Conservation (phyloP, 2,329 filamentous ascomycete genomes). For the Microdochium trichocladiopsis region DNA sequence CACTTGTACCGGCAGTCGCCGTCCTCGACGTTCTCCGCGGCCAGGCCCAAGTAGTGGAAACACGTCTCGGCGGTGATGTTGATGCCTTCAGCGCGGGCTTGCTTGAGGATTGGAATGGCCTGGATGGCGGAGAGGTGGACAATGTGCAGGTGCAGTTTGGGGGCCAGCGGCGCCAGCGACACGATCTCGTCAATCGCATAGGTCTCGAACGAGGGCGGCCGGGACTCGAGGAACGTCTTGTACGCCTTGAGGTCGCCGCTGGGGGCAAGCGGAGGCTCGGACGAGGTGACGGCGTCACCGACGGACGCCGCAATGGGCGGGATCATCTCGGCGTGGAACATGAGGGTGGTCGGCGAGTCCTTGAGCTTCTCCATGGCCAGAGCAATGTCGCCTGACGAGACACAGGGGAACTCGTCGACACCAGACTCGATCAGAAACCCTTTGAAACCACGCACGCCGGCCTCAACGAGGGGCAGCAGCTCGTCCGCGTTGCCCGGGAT, state of each 20-base stretch:
- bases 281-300: conserved; percentile 66
- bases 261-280: conserved; percentile 62
- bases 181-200: conserved; percentile 85
- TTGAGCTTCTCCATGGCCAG: conserved; percentile 76
- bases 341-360: conserved; percentile 78
- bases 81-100: conserved; percentile 64
- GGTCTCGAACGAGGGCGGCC: conserved; percentile 84
- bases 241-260: conserved; percentile 71
- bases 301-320: conserved; percentile 78
- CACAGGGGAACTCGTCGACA: conserved; percentile 91
- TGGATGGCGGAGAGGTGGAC: conserved; percentile 88
- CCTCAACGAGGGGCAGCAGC: conserved; percentile 71
- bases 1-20: conserved; percentile 93
- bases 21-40: conserved; percentile 72
- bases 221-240: conserved; percentile 84
- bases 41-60: conserved; percentile 87
- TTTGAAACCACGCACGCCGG: conserved; percentile 92
- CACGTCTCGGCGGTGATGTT: conserved; percentile 93
- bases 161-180: conserved; percentile 71
- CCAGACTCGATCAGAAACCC: conserved; percentile 96
- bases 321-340: conserved; percentile 99
- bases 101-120: conserved; percentile 72
- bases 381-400: conserved; percentile 71
- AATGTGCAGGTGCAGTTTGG: conserved; percentile 81
- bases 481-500: conserved; percentile 83